Evolutionary conservation across 306 rosid genomes (phyloP), one percentile per base, ranked within the genome.

Genomic region (Malus fusca): DNA sequence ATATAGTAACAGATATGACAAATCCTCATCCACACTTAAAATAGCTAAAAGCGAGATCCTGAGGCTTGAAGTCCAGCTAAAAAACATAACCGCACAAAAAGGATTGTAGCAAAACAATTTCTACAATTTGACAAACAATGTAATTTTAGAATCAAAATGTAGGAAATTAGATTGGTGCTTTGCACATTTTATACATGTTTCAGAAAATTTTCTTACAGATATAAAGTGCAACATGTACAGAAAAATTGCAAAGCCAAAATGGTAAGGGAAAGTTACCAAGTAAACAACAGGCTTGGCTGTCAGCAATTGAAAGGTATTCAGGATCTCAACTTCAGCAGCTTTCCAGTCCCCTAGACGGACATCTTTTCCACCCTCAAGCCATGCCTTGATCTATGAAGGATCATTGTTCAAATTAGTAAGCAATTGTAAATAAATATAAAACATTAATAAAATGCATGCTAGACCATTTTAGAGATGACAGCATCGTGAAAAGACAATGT

Each of bases 321-420:
- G 63, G 81, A 95, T 89, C 84, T 95, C 99, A 26, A 85, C 76
- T 48, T 95, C 99, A 72, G 99, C 97, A 84, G 97, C 86, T 79
- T 95, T 92, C 99, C 99, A 95, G 10, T 95, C 99, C 82, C 97
- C 97, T 21, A 95, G 86, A 28, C 99, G 99, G 23, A 95, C 72
- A 88, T 95, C 97, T 85, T 95, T 92, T 80, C 92, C 99, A 37
- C 90, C 97, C 84, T 76, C 84, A 40, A 95, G 88, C 68, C 70
- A 75, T 67, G 92, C 89, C 85, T 89, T 92, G 80, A 95, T 90
- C 99, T 95, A 26, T 26, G 2, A 26, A 26, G 26, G 26, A 26
- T 26, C 73, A 81, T 68, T 66, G 74, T 42, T 75, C 68, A 69
- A 25, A 82, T 59, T 22, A 37, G 70, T 66, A 12, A 63, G 8